A percentile compares a stretch with the other conserved stretches of the same genome.
phyloP scores from a whole-genome alignment of 2,329 filamentous ascomycete genomes.

The Pseudopyricularia cyperi region DNA sequence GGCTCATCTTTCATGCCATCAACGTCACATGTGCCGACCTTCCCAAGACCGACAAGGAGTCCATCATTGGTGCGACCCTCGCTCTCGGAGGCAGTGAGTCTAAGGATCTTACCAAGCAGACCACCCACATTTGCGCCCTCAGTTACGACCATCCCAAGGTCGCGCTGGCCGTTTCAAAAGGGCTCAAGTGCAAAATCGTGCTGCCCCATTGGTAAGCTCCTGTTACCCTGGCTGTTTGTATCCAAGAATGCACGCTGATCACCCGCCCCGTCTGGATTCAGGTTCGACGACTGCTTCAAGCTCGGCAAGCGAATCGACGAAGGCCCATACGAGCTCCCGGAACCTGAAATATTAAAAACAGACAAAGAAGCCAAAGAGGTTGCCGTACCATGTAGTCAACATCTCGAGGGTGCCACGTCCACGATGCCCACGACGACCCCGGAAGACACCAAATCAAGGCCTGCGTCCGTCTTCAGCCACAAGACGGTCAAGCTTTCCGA shows the following conservation, averaged over 20 bases:
- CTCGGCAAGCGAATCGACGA: conserved; percentile 87
- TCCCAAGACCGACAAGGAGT: conserved; percentile 76
- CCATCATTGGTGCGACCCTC: conserved; percentile 78
- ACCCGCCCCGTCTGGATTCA: conserved; percentile 17
- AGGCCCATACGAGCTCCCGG: conserved; percentile 68
- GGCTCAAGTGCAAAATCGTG: conserved; percentile 66
- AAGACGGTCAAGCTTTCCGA: conserved; percentile 65
- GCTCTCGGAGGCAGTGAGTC: conserved; percentile 80
- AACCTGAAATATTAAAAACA: conserved; percentile 66
- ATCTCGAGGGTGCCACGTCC: conserved; percentile 54
- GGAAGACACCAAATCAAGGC: conserved; percentile 17
- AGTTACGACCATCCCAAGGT: conserved; percentile 64
- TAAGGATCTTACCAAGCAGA: conserved; percentile 54
- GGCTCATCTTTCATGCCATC: conserved; percentile 79
- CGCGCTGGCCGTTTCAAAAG: conserved; percentile 46
- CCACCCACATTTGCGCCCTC: conserved; percentile 82
- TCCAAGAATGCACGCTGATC: neutral
- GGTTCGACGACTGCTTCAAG: conserved; percentile 94
- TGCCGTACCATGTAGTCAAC: conserved; percentile 38
- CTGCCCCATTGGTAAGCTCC: conserved; percentile 64
- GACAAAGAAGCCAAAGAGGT: conserved; percentile 4
- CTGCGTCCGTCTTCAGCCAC: conserved; percentile 50
- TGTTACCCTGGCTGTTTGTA: neutral
- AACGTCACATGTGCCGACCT: conserved; percentile 73
- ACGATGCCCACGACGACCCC: conserved; percentile 26